Conservation (phyloP, 257 asterid species). For the Nicotiana benthamiana region DNA sequence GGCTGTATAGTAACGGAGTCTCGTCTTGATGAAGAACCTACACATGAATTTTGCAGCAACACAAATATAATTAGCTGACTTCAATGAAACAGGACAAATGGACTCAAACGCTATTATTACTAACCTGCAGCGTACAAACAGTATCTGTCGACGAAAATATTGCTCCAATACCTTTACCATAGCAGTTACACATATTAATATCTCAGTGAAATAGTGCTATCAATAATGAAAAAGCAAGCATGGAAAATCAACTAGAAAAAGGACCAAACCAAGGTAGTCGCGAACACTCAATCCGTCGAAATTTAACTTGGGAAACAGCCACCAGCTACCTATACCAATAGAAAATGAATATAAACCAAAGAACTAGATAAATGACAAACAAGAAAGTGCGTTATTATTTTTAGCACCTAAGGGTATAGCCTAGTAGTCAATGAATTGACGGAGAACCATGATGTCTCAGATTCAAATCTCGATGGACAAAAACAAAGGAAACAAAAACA, state of each 20-base stretch:
- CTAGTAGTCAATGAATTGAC: too few species aligned
- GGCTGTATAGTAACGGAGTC: conserved; percentile 87
- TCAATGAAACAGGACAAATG: not conserved
- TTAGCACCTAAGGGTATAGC: too few species aligned
- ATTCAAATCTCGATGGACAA: too few species aligned
- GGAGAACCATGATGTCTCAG: too few species aligned
- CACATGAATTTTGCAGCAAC: not conserved
- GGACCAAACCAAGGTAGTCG: conserved; percentile 72
- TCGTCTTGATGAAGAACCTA: conserved; percentile 94
- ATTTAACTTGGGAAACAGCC: conserved; percentile 55
- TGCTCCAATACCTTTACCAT: conserved; percentile 56
- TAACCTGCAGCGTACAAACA: conserved; percentile 92
- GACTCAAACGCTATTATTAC: not conserved
- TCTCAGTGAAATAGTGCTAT: not conserved
- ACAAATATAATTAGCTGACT: not conserved
- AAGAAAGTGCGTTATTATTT: too few species aligned
- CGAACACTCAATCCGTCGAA: conserved; percentile 49
- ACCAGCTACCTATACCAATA: conserved; percentile 48
- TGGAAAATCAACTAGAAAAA: not conserved
- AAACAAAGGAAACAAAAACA: too few species aligned
- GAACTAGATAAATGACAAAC: not conserved
- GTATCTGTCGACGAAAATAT: conserved; percentile 94
- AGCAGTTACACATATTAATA: not conserved
- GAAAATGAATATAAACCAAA: not conserved
- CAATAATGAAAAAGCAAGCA: not conserved